Evolutionary conservation across 2,329 filamentous ascomycete species (phyloP), one percentile per base, ranked within the genome.

Genomic region (Pseudogymnoascus destructans): DNA sequence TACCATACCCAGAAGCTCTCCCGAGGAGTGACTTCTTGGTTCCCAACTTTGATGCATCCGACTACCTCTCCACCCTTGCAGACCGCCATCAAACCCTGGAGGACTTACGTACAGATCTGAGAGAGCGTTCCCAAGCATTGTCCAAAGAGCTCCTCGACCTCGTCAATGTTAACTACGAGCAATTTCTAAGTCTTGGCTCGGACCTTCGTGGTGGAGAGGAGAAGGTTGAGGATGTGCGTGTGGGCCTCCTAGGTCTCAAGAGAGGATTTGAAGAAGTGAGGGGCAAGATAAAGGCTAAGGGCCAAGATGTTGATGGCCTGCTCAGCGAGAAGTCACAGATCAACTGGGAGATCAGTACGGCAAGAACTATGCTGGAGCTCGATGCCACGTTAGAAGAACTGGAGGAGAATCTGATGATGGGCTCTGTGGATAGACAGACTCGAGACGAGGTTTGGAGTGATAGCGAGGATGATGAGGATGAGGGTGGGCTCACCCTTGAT

Each of bases 41-140:
- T 1, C 78, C 82, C 3, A 72, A 82, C 64, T 98, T 98, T 71
- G 82, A 89, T 62, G 85, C 95, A 0, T 81, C 87, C 1, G 75
- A 75, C 1, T 98, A 96, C 70, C 85, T 98, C 72, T 90, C 84
- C 6, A 85, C 87, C 1, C 79, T 95, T 1, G 82, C 84, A 17
- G 84, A 93, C 68, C 86, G 93, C 1, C 93, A 98, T 71, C 93
- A 98, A 71, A 96, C 92, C 0, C 87, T 98, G 54, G 91, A 95
- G 69, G 93, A 98, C 70, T 77, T 98, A 30, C 88, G 92, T 33
- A 75, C 85, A 4, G 95, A 98, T 67, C 77, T 98, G 13, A 85
- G 91, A 46, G 82, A 90, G 60, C 80, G 95, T 57, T 88, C 85
- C 64, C 81, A 87, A 64, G 79, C 85, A 17, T 84, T 98, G 61